Evolutionary conservation across 2,329 filamentous ascomycete species (phyloP), one percentile per base, ranked within the genome.

Genomic region (Eutypa lata): DNA sequence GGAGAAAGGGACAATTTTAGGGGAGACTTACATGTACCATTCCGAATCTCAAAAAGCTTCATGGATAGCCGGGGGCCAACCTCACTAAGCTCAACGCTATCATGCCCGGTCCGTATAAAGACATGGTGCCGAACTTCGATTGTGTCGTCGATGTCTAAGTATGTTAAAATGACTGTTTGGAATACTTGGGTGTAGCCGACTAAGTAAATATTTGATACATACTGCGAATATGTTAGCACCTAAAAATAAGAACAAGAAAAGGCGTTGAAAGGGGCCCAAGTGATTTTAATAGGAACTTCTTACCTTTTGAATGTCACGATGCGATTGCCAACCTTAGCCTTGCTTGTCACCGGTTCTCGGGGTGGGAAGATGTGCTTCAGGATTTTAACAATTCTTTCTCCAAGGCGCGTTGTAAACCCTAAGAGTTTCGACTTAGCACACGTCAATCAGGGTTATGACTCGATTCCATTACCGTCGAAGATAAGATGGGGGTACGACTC

Each of bases 11-110:
- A 24, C 42, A 26, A 26, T 19, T 21, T 13, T 13, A n/a, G 22
- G 16, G 22, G 22, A 7, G 7, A 28, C 42, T 45, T 45, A 45
- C 42, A 26, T 45, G 42, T 96, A 16, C 94, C 93, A 50, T 87
- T 88, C 46, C 92, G 82, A 56, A 99, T 96, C 75, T 97, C 91
- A 67, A 97, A 99, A 50, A 91, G 77, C 61, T 91, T 81, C 91
- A 97, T 94, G n/a, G 91, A 96, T 90, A 97, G 96, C 53, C 94
- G 81, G 1, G 94, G 94, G 0, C 93, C 91, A 48, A 96, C 91
- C 70, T 96, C 91, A 14, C 89, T 87, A 62, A 96, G 73, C 71
- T 96, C 91, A 2, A 97, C 90, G 53, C 88, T 90, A 66, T 96
- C 87, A 67, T 93, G 94, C 1, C 90, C 88, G 0, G 94, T 97